Evolutionary conservation across 2,329 filamentous ascomycete species (phyloP).

Genomic region (Nectriaceae sp.): DNA sequence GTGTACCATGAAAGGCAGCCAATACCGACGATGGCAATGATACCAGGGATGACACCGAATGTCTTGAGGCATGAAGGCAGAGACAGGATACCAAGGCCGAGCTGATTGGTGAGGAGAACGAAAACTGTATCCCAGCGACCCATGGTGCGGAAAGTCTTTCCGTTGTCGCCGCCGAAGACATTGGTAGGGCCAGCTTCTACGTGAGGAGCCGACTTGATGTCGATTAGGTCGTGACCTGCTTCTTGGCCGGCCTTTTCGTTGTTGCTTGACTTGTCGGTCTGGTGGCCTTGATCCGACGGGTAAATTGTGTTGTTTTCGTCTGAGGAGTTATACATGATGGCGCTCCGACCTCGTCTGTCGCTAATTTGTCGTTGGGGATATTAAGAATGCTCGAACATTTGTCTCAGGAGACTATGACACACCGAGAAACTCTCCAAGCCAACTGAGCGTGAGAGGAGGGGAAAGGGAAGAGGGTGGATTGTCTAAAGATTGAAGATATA

Average conservation of each 20-base stretch:
- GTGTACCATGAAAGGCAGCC: constrained; percentile 66
- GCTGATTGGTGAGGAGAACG: constrained; percentile 36
- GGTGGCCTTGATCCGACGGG: constrained; percentile 26
- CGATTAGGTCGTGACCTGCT: constrained; percentile 6
- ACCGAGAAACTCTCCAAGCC: too few species aligned
- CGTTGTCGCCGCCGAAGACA: constrained; percentile 31
- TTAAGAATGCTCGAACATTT: too few species aligned
- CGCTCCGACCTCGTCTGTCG: background rate
- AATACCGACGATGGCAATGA: constrained; percentile 67
- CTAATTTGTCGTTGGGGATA: too few species aligned
- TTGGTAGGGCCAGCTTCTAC: constrained; percentile 20
- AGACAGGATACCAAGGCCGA: constrained; percentile 56
- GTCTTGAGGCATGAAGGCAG: constrained; percentile 71
- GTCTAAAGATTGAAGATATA: too few species aligned
- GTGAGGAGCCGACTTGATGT: constrained; percentile 17
- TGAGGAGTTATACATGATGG: constrained; percentile 21
- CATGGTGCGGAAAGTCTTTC: constrained; percentile 37
- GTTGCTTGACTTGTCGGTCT: constrained; percentile 27
- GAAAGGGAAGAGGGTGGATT: too few species aligned
- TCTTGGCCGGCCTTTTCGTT: constrained; percentile 24
- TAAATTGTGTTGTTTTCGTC: constrained; percentile 26
- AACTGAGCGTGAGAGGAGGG: too few species aligned
- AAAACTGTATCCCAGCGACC: constrained; percentile 36
- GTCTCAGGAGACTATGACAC: too few species aligned
- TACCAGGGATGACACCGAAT: constrained; percentile 66